These are phyloP conservation scores for Chalciporus piperatus DNA, from an alignment of 768 basidiomycete species.

Conservation along the genomic window DNA sequence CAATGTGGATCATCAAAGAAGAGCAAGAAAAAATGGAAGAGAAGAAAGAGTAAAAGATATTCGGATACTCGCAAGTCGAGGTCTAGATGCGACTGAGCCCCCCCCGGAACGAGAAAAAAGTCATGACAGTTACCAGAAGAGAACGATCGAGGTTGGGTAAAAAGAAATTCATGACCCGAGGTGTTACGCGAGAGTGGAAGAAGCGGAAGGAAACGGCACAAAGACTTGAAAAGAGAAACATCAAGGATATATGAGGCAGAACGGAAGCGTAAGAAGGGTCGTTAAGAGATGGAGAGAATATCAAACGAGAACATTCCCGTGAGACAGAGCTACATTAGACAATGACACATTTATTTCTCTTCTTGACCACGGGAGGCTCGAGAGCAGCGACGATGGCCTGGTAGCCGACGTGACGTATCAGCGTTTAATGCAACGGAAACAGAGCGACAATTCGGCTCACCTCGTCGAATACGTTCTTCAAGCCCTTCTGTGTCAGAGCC, in stretches of 20 bases:
- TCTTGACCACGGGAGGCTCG: slow-evolving; percentile 92
- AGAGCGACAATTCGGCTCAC: slow-evolving; percentile 43
- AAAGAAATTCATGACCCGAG: slow-evolving; percentile 23
- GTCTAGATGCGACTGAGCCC: slow-evolving; percentile 25
- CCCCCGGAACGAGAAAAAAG: slow-evolving; percentile 19
- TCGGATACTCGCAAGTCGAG: slow-evolving; percentile 17
- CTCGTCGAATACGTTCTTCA: slow-evolving; percentile 99
- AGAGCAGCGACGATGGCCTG: slow-evolving; percentile 97
- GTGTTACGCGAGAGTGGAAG: slow-evolving; percentile 18
- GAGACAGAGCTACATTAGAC: slow-evolving; percentile 51
- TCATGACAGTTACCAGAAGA: slow-evolving; percentile 11
- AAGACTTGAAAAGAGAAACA: slow-evolving; percentile 20
- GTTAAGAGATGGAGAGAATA: slow-evolving; percentile 33
- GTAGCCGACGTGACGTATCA: neutral
- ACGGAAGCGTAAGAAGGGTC: slow-evolving; percentile 31
- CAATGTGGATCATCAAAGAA: neutral
- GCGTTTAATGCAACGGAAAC: too few species aligned
- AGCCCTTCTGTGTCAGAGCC: slow-evolving; percentile 96
- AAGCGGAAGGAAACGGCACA: slow-evolving; percentile 19
- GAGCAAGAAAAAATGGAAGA: slow-evolving; percentile 2
- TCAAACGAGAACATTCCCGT: slow-evolving; percentile 27
- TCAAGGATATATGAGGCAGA: slow-evolving; percentile 37
- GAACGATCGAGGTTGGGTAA: slow-evolving; percentile 25
- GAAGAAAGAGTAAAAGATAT: slow-evolving; percentile 19
- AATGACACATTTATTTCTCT: slow-evolving; percentile 77